Evolutionary conservation across 306 rosid species (phyloP).

Genomic region (Lagenaria siceraria): DNA sequence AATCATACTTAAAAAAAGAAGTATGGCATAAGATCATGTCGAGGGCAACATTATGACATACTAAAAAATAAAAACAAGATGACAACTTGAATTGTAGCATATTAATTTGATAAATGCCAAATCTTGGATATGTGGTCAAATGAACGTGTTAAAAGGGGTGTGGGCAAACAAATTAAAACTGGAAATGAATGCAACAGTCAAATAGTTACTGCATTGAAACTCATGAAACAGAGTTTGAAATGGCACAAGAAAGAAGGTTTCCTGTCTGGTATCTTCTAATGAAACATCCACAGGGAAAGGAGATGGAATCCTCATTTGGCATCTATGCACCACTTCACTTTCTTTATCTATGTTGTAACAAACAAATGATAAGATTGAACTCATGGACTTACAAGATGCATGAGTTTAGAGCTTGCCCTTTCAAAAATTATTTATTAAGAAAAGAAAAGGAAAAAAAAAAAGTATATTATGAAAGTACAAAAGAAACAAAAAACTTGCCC

Average conservation of each 20-base stretch:
- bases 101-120: background rate
- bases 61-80: background rate
- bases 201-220: background rate
- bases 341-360: background rate
- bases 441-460: background rate
- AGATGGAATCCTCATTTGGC: background rate
- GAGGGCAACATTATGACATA: background rate
- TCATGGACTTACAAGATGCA: background rate
- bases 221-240: background rate
- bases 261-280: background rate
- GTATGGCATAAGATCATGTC: conserved; percentile 16
- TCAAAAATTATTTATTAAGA: background rate
- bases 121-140: background rate
- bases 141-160: background rate
- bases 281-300: background rate
- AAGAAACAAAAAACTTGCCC: background rate
- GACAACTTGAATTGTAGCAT: background rate
- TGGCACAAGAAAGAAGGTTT: background rate
- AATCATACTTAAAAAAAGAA: conserved; percentile 10
- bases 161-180: background rate
- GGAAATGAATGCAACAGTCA: background rate
- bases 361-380: background rate
- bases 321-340: background rate
- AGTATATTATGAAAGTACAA: background rate
- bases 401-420: background rate